A percentile compares a stretch with the other conserved stretches of the same genome.
phyloP scores from a whole-genome alignment of 2,329 filamentous ascomycete species.

The Aplosporella prunicola region DNA sequence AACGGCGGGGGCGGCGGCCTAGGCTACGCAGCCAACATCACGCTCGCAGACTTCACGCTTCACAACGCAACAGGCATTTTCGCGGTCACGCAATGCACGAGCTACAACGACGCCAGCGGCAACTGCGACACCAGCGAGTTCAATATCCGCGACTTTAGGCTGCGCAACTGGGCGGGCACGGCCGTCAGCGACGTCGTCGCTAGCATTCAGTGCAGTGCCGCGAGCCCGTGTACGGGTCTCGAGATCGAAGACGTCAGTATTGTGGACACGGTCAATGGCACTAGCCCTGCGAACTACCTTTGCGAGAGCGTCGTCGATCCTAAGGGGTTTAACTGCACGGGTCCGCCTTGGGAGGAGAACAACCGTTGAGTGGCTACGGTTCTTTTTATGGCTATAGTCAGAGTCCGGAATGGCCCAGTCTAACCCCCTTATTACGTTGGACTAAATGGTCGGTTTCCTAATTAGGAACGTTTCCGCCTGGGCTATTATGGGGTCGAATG shows the following conservation, averaged over 20 bases:
- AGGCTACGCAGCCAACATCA: constrained; percentile 34
- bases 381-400: no score
- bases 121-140: constrained; percentile 34
- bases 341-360: constrained; percentile 6
- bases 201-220: constrained; percentile 22
- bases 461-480: no score
- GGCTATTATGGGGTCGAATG: no score
- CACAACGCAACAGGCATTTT: constrained; percentile 23
- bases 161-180: constrained; percentile 24
- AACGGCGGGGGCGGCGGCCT: constrained; percentile 51
- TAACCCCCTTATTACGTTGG: no score
- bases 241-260: constrained; percentile 14
- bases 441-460: no score
- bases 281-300: constrained; percentile 14
- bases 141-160: constrained; percentile 27
- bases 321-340: constrained; percentile 7
- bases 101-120: constrained; percentile 25
- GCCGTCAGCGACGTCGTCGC: constrained; percentile 14
- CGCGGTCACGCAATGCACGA: constrained; percentile 33
- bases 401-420: no score
- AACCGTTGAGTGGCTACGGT: constrained; percentile 4
- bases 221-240: constrained; percentile 19
- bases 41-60: constrained; percentile 26
- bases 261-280: constrained; percentile 15
- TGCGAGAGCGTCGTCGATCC: constrained; percentile 15